A percentile compares a stretch with the other conserved stretches of the same genome.
phyloP scores from a whole-genome alignment of 768 basidiomycete species.

The Nidularia sp. region DNA sequence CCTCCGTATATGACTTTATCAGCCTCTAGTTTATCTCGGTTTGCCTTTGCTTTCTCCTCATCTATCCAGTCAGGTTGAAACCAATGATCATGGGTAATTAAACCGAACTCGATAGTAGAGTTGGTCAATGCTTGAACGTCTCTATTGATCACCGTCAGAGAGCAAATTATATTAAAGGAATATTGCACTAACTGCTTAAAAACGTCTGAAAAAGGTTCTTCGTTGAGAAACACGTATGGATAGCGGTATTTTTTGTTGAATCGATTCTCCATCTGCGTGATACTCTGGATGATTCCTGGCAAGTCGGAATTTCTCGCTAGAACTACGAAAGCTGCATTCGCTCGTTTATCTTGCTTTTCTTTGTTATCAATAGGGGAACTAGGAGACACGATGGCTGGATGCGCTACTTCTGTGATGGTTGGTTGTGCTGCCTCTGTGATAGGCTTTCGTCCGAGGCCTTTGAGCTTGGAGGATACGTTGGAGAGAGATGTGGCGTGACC shows the following conservation, averaged over 20 bases:
- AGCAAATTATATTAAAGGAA: no score
- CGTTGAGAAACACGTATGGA: slow-evolving; percentile 89
- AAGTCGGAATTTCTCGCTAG: not conserved
- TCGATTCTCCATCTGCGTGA: slow-evolving; percentile 61
- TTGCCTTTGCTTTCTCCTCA: slow-evolving; percentile 55
- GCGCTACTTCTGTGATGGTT: no score
- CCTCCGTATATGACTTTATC: slow-evolving; percentile 41
- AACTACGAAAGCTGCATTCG: no score
- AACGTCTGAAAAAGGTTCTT: slow-evolving; percentile 69
- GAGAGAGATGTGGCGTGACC: no score
- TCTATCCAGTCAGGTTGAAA: slow-evolving; percentile 76
- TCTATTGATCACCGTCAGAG: slow-evolving; percentile 4
- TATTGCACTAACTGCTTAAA: slow-evolving; percentile 57
- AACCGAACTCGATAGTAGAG: slow-evolving; percentile 45
- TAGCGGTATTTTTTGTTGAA: slow-evolving; percentile 81
- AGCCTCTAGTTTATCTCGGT: slow-evolving; percentile 59
- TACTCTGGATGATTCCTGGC: not conserved
- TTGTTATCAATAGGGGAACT: no score
- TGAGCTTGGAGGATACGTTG: no score
- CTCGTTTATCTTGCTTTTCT: no score
- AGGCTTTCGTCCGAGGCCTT: no score
- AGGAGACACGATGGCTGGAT: no score
- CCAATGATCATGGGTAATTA: slow-evolving; percentile 72
- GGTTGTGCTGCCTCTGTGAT: no score
- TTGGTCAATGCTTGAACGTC: slow-evolving; percentile 19